Conservation (phyloP, 192 early-diverging fungal genomes). For the Funneliformis geosporum region DNA sequence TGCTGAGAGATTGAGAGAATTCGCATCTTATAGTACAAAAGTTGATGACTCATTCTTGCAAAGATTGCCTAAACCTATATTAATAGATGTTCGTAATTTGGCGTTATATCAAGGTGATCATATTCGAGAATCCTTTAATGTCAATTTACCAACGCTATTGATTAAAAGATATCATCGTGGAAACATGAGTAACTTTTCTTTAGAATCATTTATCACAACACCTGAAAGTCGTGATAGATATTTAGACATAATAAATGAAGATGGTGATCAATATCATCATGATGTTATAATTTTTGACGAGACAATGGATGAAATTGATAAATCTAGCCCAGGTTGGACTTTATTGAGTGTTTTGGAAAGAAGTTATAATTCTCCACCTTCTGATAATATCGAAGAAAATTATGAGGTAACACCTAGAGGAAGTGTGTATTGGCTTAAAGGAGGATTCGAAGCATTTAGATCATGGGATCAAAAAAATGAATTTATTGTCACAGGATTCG, state of each 20-base stretch:
- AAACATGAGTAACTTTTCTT: conserved; percentile 49
- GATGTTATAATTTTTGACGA: conserved; percentile 54
- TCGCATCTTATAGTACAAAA: background rate
- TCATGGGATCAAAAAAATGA: conserved; percentile 40
- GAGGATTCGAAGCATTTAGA: conserved; percentile 53
- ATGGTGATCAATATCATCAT: conserved; percentile 2
- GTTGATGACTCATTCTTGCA: background rate
- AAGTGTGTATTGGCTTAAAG: conserved; percentile 49
- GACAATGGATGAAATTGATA: conserved; percentile 47
- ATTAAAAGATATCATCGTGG: conserved; percentile 54
- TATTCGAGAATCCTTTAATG: conserved; percentile 52
- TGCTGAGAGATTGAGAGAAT: conserved; percentile 10
- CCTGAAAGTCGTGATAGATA: conserved; percentile 49
- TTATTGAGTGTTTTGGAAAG: conserved; percentile 49
- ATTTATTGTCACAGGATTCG: conserved; percentile 28
- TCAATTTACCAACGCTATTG: conserved; percentile 55
- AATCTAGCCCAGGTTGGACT: conserved; percentile 53
- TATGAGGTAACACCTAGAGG: background rate
- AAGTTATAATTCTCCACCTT: conserved; percentile 17
- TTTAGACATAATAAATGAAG: conserved; percentile 28
- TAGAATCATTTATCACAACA: conserved; percentile 56
- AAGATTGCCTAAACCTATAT: conserved; percentile 21
- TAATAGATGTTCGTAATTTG: conserved; percentile 52
- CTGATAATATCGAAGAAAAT: conserved; percentile 15
- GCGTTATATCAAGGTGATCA: conserved; percentile 46